phyloP scores from a whole-genome alignment of 768 basidiomycete species.

The button mushroom (Agaricus bisporus) region DNA sequence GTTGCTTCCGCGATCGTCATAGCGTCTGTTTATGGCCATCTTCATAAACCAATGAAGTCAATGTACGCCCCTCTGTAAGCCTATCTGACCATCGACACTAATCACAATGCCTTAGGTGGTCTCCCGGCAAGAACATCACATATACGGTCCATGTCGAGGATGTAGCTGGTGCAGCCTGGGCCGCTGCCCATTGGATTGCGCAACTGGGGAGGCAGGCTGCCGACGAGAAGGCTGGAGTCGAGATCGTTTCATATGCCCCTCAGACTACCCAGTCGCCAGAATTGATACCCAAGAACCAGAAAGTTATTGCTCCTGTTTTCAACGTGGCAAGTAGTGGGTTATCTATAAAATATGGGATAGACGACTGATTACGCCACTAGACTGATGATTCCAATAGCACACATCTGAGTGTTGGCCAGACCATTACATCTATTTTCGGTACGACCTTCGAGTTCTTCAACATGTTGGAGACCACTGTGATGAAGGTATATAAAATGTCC shows the following conservation, averaged over 20 bases:
- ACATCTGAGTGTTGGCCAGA: slow-evolving; percentile 57
- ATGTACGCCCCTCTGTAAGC: slow-evolving; percentile 40
- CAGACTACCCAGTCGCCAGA: slow-evolving; percentile 71
- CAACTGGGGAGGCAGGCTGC: slow-evolving; percentile 59
- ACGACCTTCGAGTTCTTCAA: slow-evolving; percentile 81
- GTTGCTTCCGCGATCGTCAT: slow-evolving; percentile 70
- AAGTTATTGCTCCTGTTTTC: slow-evolving; percentile 71
- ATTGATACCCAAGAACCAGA: slow-evolving; percentile 47
- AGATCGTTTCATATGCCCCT: slow-evolving; percentile 38
- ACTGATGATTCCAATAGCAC: slow-evolving; percentile 75
- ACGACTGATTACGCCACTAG: slow-evolving; percentile 25
- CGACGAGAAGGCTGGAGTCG: slow-evolving; percentile 58
- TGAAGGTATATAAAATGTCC: slow-evolving; percentile 43
- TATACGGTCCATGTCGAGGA: slow-evolving; percentile 78
- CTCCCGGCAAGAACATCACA: slow-evolving; percentile 68
- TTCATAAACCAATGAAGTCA: slow-evolving; percentile 82
- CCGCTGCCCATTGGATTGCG: slow-evolving; percentile 72
- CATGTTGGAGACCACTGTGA: slow-evolving; percentile 55
- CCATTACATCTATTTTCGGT: slow-evolving; percentile 65
- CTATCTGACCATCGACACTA: slow-evolving; percentile 7
- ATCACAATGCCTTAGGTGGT: slow-evolving; percentile 47
- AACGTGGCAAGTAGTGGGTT: slow-evolving; percentile 52
- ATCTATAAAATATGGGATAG: neutral
- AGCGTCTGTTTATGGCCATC: slow-evolving; percentile 73
- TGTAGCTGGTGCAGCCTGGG: slow-evolving; percentile 72